Percentiles rank a stretch among this genome's conserved stretches.
These are phyloP conservation scores for Tetracladium setigerum DNA, from an alignment of 495 filamentous ascomycete genomes.

Conservation along the genomic window DNA sequence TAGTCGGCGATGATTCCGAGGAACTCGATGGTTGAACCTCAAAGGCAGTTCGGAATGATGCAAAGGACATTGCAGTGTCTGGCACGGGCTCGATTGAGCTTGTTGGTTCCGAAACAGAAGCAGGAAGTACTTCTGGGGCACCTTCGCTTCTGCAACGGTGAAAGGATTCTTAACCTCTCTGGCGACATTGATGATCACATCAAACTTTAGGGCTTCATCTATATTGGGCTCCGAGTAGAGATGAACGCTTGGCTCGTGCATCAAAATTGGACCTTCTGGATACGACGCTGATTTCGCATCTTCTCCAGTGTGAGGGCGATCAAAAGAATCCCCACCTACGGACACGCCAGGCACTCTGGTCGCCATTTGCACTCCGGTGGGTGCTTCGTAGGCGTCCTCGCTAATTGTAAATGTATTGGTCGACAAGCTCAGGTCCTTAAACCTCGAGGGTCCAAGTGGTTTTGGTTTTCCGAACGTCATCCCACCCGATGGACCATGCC, in stretches of 20 bases:
- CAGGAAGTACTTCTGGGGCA: slow-evolving; percentile 13
- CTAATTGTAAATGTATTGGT: slow-evolving; percentile 38
- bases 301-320: slow-evolving; percentile 42
- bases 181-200: slow-evolving; percentile 92
- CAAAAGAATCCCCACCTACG: slow-evolving; percentile 34
- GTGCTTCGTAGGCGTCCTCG: slow-evolving; percentile 66
- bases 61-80: slow-evolving; percentile 60
- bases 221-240: slow-evolving; percentile 85
- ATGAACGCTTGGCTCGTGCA: slow-evolving; percentile 88
- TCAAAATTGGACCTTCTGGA: slow-evolving; percentile 83
- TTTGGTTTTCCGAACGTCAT: slow-evolving; percentile 46
- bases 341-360: slow-evolving; percentile 38
- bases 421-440: slow-evolving; percentile 21
- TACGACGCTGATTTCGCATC: slow-evolving; percentile 89
- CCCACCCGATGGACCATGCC: slow-evolving; percentile 43
- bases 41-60: slow-evolving; percentile 66
- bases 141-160: slow-evolving; percentile 29
- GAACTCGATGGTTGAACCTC: slow-evolving; percentile 40
- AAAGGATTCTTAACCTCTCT: slow-evolving; percentile 92
- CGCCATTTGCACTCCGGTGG: slow-evolving; percentile 54
- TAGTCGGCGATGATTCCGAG: slow-evolving; percentile 41
- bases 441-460: slow-evolving; percentile 37
- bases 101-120: background rate
- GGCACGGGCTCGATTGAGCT: slow-evolving; percentile 45
- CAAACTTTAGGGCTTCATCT: slow-evolving; percentile 78